These are phyloP conservation scores for Puccinia sorghi DNA, from an alignment of 1,284 basidiomycete species.

Conservation along the genomic window DNA sequence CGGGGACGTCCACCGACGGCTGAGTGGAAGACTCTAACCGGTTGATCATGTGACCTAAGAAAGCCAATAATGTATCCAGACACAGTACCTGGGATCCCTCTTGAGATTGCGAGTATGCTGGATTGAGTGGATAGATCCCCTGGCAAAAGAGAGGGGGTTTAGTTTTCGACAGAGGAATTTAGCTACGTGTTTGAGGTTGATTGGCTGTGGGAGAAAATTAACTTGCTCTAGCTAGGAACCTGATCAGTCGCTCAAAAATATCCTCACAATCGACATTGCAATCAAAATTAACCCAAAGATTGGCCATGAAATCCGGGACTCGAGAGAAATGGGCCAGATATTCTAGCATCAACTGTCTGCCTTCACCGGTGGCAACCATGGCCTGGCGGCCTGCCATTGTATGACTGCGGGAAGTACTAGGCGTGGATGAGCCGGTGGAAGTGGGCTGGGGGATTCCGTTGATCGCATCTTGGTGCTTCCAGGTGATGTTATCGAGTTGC, in stretches of 20 bases:
- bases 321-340: constrained; percentile 77
- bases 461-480: constrained; percentile 53
- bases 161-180: background rate
- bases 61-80: constrained; percentile 81
- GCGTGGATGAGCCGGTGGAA: constrained; percentile 57
- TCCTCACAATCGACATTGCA: constrained; percentile 96
- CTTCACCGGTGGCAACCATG: constrained; percentile 66
- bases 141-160: constrained; percentile 56
- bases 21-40: constrained; percentile 69
- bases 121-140: constrained; percentile 74
- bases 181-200: background rate
- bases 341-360: constrained; percentile 85
- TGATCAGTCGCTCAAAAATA: constrained; percentile 84
- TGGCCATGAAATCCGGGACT: constrained; percentile 82
- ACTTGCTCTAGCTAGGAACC: constrained; percentile 69
- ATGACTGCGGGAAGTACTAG: constrained; percentile 62
- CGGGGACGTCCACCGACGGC: constrained; percentile 59
- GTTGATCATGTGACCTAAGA: constrained; percentile 83
- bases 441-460: constrained; percentile 48
- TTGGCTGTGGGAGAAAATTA: constrained; percentile 14
- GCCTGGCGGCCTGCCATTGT: constrained; percentile 59
- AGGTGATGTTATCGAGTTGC: constrained; percentile 55
- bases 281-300: constrained; percentile 94
- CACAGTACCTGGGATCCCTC: constrained; percentile 82
- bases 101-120: constrained; percentile 68